Evolutionary conservation across 306 rosid genomes (phyloP).

Genomic region (Begonia loranthoides): DNA sequence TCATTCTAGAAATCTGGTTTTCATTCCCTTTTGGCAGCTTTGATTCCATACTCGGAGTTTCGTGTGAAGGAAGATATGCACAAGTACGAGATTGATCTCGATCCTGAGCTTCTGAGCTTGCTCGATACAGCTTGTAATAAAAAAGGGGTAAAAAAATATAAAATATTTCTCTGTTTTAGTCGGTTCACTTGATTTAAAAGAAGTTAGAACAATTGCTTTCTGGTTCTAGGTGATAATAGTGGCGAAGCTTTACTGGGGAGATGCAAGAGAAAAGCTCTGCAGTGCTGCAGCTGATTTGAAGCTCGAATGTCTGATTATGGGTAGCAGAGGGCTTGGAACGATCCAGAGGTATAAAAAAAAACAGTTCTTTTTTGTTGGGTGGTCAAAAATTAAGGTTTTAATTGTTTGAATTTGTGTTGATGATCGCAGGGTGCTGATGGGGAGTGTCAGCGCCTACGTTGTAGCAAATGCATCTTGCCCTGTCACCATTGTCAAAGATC

Average conservation of each 20-base stretch:
- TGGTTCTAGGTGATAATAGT: slow-evolving; percentile 24
- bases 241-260: slow-evolving; percentile 40
- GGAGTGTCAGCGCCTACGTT: slow-evolving; percentile 41
- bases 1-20: not conserved
- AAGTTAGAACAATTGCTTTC: not conserved
- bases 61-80: slow-evolving; percentile 27
- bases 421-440: slow-evolving; percentile 33
- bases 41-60: slow-evolving; percentile 36
- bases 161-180: not conserved
- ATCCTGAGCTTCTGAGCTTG: slow-evolving; percentile 29
- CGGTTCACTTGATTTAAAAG: too few relatives aligned
- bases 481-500: slow-evolving; percentile 30
- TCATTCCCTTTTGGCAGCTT: slow-evolving; percentile 12
- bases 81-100: slow-evolving; percentile 19
- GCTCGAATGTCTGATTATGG: slow-evolving; percentile 38
- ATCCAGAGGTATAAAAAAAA: slow-evolving; percentile 22
- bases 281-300: slow-evolving; percentile 26
- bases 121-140: slow-evolving; percentile 28
- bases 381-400: too few relatives aligned
- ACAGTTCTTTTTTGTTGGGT: not conserved
- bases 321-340: slow-evolving; percentile 45
- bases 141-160: slow-evolving; percentile 19
- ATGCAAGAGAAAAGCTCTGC: slow-evolving; percentile 36
- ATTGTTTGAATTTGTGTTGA: not conserved
- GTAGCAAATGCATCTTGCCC: slow-evolving; percentile 32